Evolutionary conservation across 1,284 basidiomycete species (phyloP).

Genomic region (Boletellus dicymbophilus): DNA sequence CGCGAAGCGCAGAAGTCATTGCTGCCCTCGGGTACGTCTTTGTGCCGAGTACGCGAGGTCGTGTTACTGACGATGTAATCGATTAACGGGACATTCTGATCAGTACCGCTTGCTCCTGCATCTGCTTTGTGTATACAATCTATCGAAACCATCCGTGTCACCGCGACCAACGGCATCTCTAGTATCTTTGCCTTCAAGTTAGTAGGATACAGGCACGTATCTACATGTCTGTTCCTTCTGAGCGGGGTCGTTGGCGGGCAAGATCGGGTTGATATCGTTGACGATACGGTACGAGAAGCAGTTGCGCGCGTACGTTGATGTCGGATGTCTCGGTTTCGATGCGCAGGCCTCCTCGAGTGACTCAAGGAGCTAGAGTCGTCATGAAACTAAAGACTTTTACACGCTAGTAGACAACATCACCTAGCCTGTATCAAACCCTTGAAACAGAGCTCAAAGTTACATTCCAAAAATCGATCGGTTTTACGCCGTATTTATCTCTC

Average conservation of each 20-base stretch:
- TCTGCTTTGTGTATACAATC: conserved; percentile 36
- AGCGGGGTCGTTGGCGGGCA: conserved; percentile 5
- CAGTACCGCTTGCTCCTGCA: conserved; percentile 33
- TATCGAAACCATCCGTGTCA: conserved; percentile 54
- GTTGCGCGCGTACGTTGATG: conserved; percentile 48
- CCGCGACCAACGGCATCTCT: conserved; percentile 49
- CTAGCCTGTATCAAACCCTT: no score
- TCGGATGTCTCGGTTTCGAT: conserved; percentile 39
- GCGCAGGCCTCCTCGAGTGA: background rate
- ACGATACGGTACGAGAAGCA: conserved; percentile 47
- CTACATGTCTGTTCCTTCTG: background rate
- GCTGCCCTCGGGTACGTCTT: conserved; percentile 41
- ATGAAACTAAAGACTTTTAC: no score
- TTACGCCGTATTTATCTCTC: no score
- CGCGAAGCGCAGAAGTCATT: conserved; percentile 53
- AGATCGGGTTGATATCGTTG: conserved; percentile 38
- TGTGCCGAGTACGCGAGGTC: background rate
- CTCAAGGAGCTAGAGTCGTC: background rate
- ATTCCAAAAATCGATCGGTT: no score
- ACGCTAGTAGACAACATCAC: no score
- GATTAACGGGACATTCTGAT: conserved; percentile 41
- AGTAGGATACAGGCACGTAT: conserved; percentile 46
- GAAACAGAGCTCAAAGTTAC: no score
- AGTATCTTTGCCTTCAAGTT: conserved; percentile 42
- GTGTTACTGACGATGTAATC: background rate